Base-by-base conservation (phyloP, 2,329 filamentous ascomycete genomes). In the Colletotrichum tropicale region DNA sequence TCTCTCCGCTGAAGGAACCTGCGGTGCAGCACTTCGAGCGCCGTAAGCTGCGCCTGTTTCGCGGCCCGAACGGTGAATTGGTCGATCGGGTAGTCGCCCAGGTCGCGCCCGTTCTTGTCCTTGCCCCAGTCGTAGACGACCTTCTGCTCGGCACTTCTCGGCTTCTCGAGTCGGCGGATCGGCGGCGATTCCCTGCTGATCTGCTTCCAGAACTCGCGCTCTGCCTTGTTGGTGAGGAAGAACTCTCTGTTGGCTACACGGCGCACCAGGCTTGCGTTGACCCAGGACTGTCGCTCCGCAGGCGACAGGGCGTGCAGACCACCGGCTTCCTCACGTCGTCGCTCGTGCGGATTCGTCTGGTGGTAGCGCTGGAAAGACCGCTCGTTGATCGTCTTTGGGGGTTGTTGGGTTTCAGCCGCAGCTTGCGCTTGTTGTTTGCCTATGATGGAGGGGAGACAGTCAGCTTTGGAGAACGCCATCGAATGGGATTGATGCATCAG, bases 191-290 rank as follows among this genome's bases (percentile, higher is more conserved):
- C 86, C 78, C 91, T 90, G 81, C 86, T 87, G 77, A 91, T 85
- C 62, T 86, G 84, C 82, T 90, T 90, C 90, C 90, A 92, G 80
- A 90, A 88, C 79, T 92, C 90, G 79, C 88, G 88, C 80, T 91
- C 88, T 30, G 87, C 82, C 81, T 91, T 91, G 81, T 86, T 84
- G 76, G 82, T 84, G 38, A 85, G 81, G 58, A 80, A 76, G 6
- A 87, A 78, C 13, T 79, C 79, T 66, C 81, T 83, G 75, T 84
- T 81, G 60, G 83, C 84, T 48, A 86, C 84, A 61, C 85, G 85
- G 58, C 84, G 84, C 55, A 90, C 84, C 73, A 89, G 86, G 77
- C 87, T 84, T 21, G 86, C 80, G 81, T 88, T 87, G 48, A 86
- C 80, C 84, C 88, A 91, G 26, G 85, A 86, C 78, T 88, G 87